Conservation (phyloP, 768 basidiomycete genomes). For the Termitomyces sp. region DNA sequence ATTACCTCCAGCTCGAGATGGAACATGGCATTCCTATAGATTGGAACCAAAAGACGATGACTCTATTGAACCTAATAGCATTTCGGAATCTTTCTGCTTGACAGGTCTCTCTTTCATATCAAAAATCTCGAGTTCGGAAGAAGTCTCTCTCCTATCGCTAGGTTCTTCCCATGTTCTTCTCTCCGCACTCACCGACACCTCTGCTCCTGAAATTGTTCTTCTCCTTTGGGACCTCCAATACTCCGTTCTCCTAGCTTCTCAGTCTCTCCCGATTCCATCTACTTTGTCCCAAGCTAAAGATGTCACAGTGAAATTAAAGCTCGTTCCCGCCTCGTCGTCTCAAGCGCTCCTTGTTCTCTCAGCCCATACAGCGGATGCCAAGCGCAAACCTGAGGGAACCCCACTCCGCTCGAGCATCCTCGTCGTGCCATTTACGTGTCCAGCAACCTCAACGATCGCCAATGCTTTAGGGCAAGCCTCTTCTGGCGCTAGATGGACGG, state of each 20-base stretch:
- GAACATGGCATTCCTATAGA: slow-evolving; percentile 36
- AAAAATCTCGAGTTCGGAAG: slow-evolving; percentile 11
- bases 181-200: slow-evolving; percentile 31
- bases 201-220: slow-evolving; percentile 40
- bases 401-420: slow-evolving; percentile 47
- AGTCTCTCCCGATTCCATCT: slow-evolving; percentile 45
- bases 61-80: slow-evolving; percentile 17
- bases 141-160: slow-evolving; percentile 39
- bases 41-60: slow-evolving; percentile 18
- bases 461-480: slow-evolving; percentile 15
- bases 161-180: slow-evolving; percentile 57
- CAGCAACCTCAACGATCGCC: slow-evolving; percentile 50
- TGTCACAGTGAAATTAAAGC: slow-evolving; percentile 22
- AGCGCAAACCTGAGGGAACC: slow-evolving; percentile 18
- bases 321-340: slow-evolving; percentile 29
- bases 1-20: slow-evolving; percentile 32
- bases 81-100: slow-evolving; percentile 24
- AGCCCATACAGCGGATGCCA: slow-evolving; percentile 19
- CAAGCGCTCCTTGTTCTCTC: slow-evolving; percentile 51
- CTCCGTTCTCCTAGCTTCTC: slow-evolving; percentile 53
- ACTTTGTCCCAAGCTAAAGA: slow-evolving; percentile 25
- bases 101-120: slow-evolving; percentile 24
- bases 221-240: slow-evolving; percentile 70
- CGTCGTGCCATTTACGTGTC: slow-evolving; percentile 51
- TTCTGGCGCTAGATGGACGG: slow-evolving; percentile 12